Conservation (phyloP, 2,329 filamentous ascomycete species). For the Aaosphaeria pasadenensis region DNA sequence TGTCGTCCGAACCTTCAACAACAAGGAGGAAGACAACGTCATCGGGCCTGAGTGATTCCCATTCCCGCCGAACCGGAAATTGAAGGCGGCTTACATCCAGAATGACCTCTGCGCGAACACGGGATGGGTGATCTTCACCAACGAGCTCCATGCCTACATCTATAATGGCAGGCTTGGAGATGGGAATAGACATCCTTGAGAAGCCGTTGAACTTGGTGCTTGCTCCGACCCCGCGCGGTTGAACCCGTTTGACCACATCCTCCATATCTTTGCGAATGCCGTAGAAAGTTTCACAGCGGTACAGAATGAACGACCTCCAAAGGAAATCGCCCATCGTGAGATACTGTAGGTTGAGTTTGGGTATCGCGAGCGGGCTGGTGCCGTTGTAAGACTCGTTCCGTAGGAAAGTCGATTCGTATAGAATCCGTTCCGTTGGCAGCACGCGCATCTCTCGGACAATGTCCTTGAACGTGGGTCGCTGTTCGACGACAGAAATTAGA, state of each 20-base stretch:
- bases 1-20: conserved; percentile 61
- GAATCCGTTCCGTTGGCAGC: conserved; percentile 75
- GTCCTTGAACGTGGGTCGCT: conserved; percentile 79
- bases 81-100: conserved; percentile 80
- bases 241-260: conserved; percentile 72
- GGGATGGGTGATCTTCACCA: conserved; percentile 77
- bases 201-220: conserved; percentile 73
- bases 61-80: conserved; percentile 74
- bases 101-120: conserved; percentile 80
- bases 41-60: conserved; percentile 82
- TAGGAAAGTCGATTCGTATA: conserved; percentile 77
- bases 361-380: conserved; percentile 80
- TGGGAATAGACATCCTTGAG: conserved; percentile 88
- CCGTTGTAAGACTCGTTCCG: conserved; percentile 87
- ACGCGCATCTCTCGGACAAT: conserved; percentile 66
- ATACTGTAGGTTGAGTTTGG: conserved; percentile 94
- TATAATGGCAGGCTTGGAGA: conserved; percentile 79
- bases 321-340: conserved; percentile 92
- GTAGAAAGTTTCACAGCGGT: conserved; percentile 89
- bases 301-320: conserved; percentile 89
- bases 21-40: conserved; percentile 88
- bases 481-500: conserved; percentile 72
- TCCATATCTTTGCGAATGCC: conserved; percentile 91
- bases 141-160: conserved; percentile 82
- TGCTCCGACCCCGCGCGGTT: conserved; percentile 66